Evolutionary conservation across 164 flowering plant species (phyloP).

Genomic region (Dillenia turbinata): DNA sequence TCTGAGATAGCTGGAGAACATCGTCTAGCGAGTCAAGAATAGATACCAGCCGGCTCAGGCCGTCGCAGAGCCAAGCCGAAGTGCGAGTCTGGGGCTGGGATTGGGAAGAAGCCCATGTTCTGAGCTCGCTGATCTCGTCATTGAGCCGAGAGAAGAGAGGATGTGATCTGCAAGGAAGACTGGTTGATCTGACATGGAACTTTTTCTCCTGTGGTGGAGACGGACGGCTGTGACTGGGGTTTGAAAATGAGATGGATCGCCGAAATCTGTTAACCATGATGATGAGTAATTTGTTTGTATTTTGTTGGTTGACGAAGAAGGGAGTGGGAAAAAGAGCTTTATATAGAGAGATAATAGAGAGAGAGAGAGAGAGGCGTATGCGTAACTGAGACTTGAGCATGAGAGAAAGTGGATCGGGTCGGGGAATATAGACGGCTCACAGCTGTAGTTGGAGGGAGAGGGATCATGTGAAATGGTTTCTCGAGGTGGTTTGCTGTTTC

Average conservation of each 20-base stretch:
- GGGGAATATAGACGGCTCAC: conserved; percentile 19
- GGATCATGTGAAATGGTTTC: conserved; percentile 11
- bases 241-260: conserved; percentile 67
- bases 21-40: conserved; percentile 45
- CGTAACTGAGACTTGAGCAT: conserved; percentile 7
- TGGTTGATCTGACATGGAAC: conserved; percentile 62
- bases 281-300: neutral
- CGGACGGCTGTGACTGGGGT: conserved; percentile 31
- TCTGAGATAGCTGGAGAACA: conserved; percentile 51
- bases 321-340: neutral
- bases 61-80: conserved; percentile 39
- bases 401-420: conserved; percentile 10
- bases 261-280: conserved; percentile 54
- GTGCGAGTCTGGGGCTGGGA: conserved; percentile 16
- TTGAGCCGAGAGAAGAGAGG: conserved; percentile 63
- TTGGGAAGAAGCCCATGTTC: conserved; percentile 25
- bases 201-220: conserved; percentile 30
- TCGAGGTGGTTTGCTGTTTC: conserved; percentile 14
- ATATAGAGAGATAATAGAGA: neutral
- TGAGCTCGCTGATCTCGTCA: conserved; percentile 41
- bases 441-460: no score
- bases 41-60: conserved; percentile 35
- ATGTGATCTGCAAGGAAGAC: conserved; percentile 78
- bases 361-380: neutral
- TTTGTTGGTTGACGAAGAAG: neutral